Base-by-base conservation (phyloP, 140 eudicot genomes). In the Ambrosia hybrid region DNA sequence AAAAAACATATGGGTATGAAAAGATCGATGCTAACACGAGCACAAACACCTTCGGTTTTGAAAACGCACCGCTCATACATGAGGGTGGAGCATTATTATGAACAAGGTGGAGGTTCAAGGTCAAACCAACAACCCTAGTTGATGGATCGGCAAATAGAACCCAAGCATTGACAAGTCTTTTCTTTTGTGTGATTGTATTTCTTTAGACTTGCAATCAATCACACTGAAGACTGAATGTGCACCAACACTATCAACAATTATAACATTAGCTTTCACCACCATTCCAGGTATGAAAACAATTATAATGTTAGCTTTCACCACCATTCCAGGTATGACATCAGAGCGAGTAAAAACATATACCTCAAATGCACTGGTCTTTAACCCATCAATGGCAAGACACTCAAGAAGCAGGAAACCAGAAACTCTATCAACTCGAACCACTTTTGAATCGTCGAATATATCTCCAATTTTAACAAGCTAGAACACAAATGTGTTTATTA, bases 251-350 rank as follows among this genome's bases (percentile, higher is more conserved):
- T 90, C 89, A 48, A 94, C 89, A 76, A 82, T 77, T 21, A 21
- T 1, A 21, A 21, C 30, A 21, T 21, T 21, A 0, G 30, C 30
- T 21, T 21, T 21, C 30, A 21, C 30, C 30, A 21, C 30, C 30
- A 21, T 21, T 21, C 1, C 30, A 21, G 30, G 30, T 21, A 21
- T 21, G 30, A 21, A 0, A 21, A 21, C 30, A 21, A 1, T 21
- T 65, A 86, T 49, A 71, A 94, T 86, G 86, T 90, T 94, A 38
- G 90, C 97, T 78, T 88, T 94, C 41, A 94, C 97, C 77, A 88
- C 86, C 99, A 94, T 94, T 51, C 99, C 97, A n/a, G 99, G 92
- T 89, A 86, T 94, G 65, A 90, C 94, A 81, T 94, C 99, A 16
- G 99, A 86, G 79, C 90, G 97, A 67, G 99, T 90, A 80, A 90